Conservation (phyloP, 2,329 filamentous ascomycete species). For the Penicillium sp. region DNA sequence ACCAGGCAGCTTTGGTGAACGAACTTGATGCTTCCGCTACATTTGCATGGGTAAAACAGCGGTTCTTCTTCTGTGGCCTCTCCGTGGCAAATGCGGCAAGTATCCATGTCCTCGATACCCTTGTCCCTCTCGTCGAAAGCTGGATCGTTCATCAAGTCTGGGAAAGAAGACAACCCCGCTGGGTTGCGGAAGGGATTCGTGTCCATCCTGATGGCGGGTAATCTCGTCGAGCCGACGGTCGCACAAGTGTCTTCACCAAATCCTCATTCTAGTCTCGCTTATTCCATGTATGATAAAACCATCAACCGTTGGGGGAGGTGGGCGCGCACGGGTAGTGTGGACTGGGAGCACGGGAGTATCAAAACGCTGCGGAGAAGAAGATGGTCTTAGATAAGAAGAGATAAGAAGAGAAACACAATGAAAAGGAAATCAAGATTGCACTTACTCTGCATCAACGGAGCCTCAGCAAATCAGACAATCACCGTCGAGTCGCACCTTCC, state of each 20-base stretch:
- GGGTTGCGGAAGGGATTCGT: slow-evolving; percentile 22
- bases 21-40: slow-evolving; percentile 97
- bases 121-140: slow-evolving; percentile 45
- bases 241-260: slow-evolving; percentile 17
- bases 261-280: slow-evolving; percentile 25
- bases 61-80: slow-evolving; percentile 81
- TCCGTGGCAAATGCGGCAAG: slow-evolving; percentile 95
- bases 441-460: neutral
- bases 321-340: neutral
- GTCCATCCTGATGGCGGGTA: slow-evolving; percentile 29
- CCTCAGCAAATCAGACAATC: neutral
- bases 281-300: neutral
- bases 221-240: slow-evolving; percentile 19
- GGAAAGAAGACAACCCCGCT: slow-evolving; percentile 26
- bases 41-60: slow-evolving; percentile 97
- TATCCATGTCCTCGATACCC: slow-evolving; percentile 63
- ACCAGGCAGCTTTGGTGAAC: slow-evolving; percentile 98
- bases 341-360: neutral
- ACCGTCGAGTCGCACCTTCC: slow-evolving; percentile 5
- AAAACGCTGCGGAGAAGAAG: neutral
- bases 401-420: neutral
- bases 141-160: slow-evolving; percentile 61
- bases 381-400: neutral
- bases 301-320: neutral
- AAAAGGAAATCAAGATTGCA: neutral